Evolutionary conservation across 2,329 filamentous ascomycete genomes (phyloP).

Genomic region (Xylariomycetidae sp.): DNA sequence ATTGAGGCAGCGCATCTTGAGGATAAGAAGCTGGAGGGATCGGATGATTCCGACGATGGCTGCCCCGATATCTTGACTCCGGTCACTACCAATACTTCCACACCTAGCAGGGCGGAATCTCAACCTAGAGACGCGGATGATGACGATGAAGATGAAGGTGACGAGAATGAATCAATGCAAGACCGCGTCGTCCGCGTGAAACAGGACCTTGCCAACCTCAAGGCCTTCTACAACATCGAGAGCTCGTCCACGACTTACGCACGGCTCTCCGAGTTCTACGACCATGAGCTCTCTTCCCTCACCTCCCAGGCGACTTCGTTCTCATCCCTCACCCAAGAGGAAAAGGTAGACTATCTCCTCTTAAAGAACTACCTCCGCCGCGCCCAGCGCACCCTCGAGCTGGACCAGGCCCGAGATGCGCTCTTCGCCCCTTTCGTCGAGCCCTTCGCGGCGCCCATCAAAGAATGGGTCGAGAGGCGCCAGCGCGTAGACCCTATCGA

Average conservation of each 20-base stretch:
- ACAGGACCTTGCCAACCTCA: constrained; percentile 42
- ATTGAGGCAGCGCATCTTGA: too few species aligned
- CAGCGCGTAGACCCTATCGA: constrained; percentile 39
- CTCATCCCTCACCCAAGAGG: constrained; percentile 34
- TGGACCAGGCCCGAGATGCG: constrained; percentile 32
- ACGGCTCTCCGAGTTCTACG: constrained; percentile 37
- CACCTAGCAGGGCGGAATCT: too few species aligned
- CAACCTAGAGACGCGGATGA: constrained; percentile 10
- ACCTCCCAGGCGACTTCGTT: constrained; percentile 30
- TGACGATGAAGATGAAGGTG: constrained; percentile 8
- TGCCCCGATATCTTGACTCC: too few species aligned
- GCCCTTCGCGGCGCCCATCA: constrained; percentile 38
- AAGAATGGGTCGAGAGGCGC: constrained; percentile 42
- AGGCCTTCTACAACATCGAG: constrained; percentile 43
- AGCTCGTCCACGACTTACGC: constrained; percentile 36
- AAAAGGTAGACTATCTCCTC: constrained; percentile 44
- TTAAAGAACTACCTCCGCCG: constrained; percentile 41
- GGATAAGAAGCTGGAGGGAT: too few species aligned
- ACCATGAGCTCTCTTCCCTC: constrained; percentile 35
- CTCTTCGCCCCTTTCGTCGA: constrained; percentile 35
- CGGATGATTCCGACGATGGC: too few species aligned
- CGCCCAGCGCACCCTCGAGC: constrained; percentile 31
- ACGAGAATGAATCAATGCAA: constrained; percentile 16
- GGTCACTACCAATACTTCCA: too few species aligned
- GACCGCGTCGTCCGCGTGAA: constrained; percentile 39